phyloP scores from a whole-genome alignment of 768 basidiomycete species.

The Phallus indusiatus region DNA sequence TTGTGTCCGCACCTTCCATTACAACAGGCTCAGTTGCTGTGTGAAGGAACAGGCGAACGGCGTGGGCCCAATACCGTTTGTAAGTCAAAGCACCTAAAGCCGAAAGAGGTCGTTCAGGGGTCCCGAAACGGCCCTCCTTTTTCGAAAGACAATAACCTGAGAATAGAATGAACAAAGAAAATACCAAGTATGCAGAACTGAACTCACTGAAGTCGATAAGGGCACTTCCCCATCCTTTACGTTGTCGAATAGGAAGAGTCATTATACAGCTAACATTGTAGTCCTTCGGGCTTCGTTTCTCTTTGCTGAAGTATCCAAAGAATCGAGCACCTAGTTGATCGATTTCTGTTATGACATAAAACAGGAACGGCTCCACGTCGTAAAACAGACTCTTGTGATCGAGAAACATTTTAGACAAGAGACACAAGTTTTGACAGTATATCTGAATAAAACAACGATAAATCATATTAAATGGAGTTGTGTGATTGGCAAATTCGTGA shows the following conservation, averaged over 20 bases:
- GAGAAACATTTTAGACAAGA: conserved; percentile 97
- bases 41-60: conserved; percentile 71
- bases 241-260: conserved; percentile 91
- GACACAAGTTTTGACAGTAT: conserved; percentile 96
- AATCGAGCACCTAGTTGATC: conserved; percentile 89
- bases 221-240: conserved; percentile 94
- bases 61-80: conserved; percentile 86
- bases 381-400: conserved; percentile 99
- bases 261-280: conserved; percentile 99
- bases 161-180: neutral
- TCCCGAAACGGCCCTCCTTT: conserved; percentile 84
- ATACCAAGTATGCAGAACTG: neutral
- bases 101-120: conserved; percentile 94
- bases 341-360: conserved; percentile 93
- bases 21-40: conserved; percentile 50
- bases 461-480: neutral
- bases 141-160: conserved; percentile 92
- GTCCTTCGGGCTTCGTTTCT: conserved; percentile 92
- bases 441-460: conserved; percentile 42
- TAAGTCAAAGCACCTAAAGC: conserved; percentile 91
- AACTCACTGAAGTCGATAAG: conserved; percentile 96
- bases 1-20: conserved; percentile 56
- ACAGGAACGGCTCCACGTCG: conserved; percentile 97
- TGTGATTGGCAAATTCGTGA: neutral
- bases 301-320: conserved; percentile 98